Base-by-base conservation (phyloP, 1,139 yeast species). In the Suhomyces terraborum region DNA sequence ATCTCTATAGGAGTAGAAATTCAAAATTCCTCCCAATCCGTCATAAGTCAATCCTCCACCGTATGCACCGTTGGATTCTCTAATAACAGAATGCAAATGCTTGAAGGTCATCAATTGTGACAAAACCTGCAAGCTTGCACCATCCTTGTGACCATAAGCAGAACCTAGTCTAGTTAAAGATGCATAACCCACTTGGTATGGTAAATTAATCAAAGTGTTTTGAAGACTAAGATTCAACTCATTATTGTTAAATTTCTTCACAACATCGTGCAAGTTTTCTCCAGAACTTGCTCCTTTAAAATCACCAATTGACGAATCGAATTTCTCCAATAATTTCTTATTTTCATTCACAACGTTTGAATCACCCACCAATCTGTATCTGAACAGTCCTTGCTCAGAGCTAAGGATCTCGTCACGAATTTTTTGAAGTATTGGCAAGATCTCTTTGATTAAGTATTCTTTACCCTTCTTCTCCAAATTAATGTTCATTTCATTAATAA, bases 61-160 rank as follows among this genome's bases (percentile, higher is more conserved):
- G 58, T 93, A 93, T 0, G 98, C 98, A 41, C 98, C 98, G 47
- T 96, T 96, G 54, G 93, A 82, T 61, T 93, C 98, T 52, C 98
- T 79, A 32, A 93, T 82, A 48, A 89, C 96, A 9, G 88, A 80
- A 61, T 93, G 98, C 36, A 94, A 70, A 52, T 87, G 80, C 58
- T 87, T 86, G 64, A 84, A 91, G 0, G 96, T 83, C 51, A 91
- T 65, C 42, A 93, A 62, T 54, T 86, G 94, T 1, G 97, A 77
- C 40, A 93, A 70, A 0, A 93, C 80, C 60, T 88, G 96, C 36
- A 93, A 73, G 1, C 89, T 73, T 0, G 98, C 96, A 31, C 96
- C 91, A 49, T 91, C 97, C 40, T 71, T 67, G 41, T 82, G 76
- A 3, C 73, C 64, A 57, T 88, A 89, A 3, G 80, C 73, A 3